phyloP scores from a whole-genome alignment of 352 stramenopile genomes.

The Blastocystis sp. region DNA sequence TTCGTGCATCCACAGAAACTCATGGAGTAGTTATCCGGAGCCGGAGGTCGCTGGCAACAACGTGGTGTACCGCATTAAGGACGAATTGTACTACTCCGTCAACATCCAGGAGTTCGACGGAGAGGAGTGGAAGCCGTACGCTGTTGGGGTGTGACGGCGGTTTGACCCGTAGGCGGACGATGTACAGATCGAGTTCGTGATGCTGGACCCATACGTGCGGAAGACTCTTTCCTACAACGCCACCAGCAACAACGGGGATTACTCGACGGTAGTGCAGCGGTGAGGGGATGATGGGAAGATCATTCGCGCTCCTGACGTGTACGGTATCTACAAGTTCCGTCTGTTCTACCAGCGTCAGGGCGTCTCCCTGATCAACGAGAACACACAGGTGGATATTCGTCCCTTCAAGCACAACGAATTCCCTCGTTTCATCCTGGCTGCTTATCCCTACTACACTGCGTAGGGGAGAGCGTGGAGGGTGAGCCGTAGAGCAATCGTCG shows the following conservation, averaged over 20 bases:
- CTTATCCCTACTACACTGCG: constrained; percentile 86
- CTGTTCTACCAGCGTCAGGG: constrained; percentile 84
- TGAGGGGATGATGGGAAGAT: neutral
- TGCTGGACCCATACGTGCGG: constrained; percentile 86
- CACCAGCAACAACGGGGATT: constrained; percentile 62
- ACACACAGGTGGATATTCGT: constrained; percentile 84
- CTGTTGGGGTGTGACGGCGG: constrained; percentile 47
- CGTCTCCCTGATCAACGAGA: constrained; percentile 81
- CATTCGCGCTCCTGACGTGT: constrained; percentile 78
- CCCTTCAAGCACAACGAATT: constrained; percentile 91
- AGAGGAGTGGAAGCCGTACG: constrained; percentile 78
- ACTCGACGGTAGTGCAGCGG: neutral
- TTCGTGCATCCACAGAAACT: neutral
- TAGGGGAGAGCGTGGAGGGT: neutral
- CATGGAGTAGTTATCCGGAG: constrained; percentile 75
- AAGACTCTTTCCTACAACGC: constrained; percentile 77
- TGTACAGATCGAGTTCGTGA: constrained; percentile 88
- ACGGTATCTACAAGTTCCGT: constrained; percentile 88
- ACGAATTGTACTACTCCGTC: constrained; percentile 86
- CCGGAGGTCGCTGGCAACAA: constrained; percentile 82
- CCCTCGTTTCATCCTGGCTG: constrained; percentile 85
- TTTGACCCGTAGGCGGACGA: constrained; percentile 75
- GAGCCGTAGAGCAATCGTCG: constrained; percentile 77
- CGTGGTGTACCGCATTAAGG: constrained; percentile 87
- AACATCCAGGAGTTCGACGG: constrained; percentile 82